Conservation (phyloP, 179 eudicot genomes). For the Amaranthus tricolor region DNA sequence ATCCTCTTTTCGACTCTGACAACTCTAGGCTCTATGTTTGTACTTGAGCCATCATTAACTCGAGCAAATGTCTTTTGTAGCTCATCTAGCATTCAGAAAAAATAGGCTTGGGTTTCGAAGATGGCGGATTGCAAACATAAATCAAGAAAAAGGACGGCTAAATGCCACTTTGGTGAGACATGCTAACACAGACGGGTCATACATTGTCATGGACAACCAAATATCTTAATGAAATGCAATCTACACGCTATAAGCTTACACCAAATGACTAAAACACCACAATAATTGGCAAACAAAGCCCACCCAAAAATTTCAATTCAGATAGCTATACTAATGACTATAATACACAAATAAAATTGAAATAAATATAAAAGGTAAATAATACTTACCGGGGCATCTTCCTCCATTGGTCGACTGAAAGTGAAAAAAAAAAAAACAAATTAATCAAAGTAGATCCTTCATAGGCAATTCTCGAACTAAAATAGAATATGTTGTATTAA, state of each 20-base stretch:
- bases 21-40: neutral
- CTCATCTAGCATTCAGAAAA: neutral
- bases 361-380: neutral
- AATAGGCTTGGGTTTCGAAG: neutral
- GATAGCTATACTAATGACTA: neutral
- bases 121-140: neutral
- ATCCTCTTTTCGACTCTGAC: too few species aligned
- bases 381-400: constrained; percentile 70
- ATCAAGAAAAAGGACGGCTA: neutral
- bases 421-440: constrained; percentile 14
- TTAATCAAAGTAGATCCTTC: neutral
- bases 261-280: neutral
- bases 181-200: neutral
- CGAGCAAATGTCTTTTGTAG: neutral
- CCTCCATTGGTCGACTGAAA: constrained; percentile 86
- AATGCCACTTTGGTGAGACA: neutral
- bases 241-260: neutral
- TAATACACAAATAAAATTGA: neutral
- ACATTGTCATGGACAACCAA: neutral
- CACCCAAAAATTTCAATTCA: neutral
- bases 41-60: neutral
- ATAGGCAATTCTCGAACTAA: neutral
- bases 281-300: neutral
- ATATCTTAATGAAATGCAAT: neutral
- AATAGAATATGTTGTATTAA: neutral